Evolutionary conservation across 306 rosid species (phyloP).

Genomic region (Ormosia emarginata): DNA sequence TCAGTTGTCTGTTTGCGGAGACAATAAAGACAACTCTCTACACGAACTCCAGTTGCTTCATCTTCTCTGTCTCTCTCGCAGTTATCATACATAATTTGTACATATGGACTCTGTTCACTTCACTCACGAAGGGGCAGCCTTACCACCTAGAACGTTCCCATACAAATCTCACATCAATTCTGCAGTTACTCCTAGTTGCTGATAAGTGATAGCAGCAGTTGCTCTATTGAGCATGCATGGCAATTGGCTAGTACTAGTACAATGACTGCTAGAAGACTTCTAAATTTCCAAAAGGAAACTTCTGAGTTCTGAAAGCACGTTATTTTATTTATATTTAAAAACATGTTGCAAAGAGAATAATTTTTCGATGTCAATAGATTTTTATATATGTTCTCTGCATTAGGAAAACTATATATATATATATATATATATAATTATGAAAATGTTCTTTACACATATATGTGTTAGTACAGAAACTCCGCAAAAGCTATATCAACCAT

Average conservation of each 20-base stretch:
- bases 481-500: no score
- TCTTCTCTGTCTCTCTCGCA: conserved; percentile 14
- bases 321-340: no score
- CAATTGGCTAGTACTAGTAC: neutral
- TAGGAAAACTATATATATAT: no score
- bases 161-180: neutral
- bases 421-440: no score
- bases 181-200: neutral
- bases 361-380: no score
- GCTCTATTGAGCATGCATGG: neutral
- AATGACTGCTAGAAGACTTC: no score
- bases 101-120: neutral
- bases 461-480: no score
- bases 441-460: no score
- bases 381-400: no score
- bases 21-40: conserved; percentile 45
- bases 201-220: neutral
- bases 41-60: conserved; percentile 37
- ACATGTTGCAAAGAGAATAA: no score
- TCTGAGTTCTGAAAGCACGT: no score
- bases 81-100: conserved; percentile 11
- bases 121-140: conserved; percentile 26
- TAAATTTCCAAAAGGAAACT: no score
- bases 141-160: neutral
- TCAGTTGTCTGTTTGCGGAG: conserved; percentile 52